A percentile compares a stretch with the other conserved stretches of the same genome.
phyloP scores from a whole-genome alignment of 2,329 filamentous ascomycete genomes.

The Sarocladiaceae sp. region DNA sequence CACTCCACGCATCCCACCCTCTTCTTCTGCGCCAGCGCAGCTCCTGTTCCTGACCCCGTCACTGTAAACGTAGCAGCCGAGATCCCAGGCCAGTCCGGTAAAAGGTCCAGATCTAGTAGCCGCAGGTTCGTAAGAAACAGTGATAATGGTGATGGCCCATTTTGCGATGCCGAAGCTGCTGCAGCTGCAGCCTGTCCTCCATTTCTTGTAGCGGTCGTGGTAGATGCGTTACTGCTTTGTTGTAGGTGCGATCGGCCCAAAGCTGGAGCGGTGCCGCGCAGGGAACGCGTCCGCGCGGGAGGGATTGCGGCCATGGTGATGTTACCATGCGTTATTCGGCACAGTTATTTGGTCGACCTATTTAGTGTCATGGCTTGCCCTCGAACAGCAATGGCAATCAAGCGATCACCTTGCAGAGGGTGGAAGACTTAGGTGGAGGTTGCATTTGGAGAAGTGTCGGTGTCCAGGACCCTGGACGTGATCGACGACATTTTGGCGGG shows the following conservation, averaged over 20 bases:
- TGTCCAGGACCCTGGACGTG: not conserved
- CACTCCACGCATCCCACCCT: constrained; percentile 83
- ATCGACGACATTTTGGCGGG: constrained; percentile 1
- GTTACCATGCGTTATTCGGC: not conserved
- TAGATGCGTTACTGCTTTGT: not conserved
- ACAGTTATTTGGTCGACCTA: not conserved
- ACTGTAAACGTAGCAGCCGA: constrained; percentile 62
- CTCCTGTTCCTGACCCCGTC: constrained; percentile 43
- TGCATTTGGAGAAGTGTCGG: not conserved
- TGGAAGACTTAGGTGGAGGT: too few relatives aligned
- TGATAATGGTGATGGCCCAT: constrained; percentile 20
- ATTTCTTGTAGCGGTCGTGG: not conserved
- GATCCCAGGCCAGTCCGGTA: constrained; percentile 77
- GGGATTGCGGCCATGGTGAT: not conserved
- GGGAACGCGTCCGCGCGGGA: constrained; percentile 1
- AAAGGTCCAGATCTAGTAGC: constrained; percentile 73
- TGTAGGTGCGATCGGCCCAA: not conserved
- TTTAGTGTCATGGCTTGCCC: not conserved
- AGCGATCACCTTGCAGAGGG: too few relatives aligned
- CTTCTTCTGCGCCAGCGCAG: constrained; percentile 71
- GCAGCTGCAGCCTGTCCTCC: not conserved
- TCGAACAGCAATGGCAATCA: too few relatives aligned
- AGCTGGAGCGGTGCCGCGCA: not conserved
- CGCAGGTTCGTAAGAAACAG: constrained; percentile 77
- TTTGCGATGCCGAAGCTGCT: not conserved